Evolutionary conservation across 2,329 filamentous ascomycete species (phyloP), one percentile per base, ranked within the genome.

Genomic region (Bisporella sp.): DNA sequence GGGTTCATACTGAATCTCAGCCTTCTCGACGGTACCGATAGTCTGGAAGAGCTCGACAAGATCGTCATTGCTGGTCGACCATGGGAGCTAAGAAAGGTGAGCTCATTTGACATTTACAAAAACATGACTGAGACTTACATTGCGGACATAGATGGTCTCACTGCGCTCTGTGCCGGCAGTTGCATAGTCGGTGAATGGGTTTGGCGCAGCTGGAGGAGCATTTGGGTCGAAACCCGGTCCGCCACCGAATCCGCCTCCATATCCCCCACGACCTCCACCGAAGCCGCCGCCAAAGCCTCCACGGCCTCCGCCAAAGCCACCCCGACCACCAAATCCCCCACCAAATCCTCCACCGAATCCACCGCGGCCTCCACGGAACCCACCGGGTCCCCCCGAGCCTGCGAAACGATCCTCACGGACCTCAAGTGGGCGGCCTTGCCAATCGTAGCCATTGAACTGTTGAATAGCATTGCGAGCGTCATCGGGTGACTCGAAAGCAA

Each of bases 1-100:
- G 4, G 89, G 87, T 69, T 99, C 93, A 65, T 99, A 97, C 71
- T 99, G 93, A 51, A 99, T 97, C 72, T 99, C 93, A n/a, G 93
- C 93, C 63, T 93, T 90, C 64, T 96, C 90, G 53, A 99, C 93
- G 69, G 96, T 96, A 57, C 93, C 93, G 64, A 99, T 99, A 8
- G 93, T 99, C 13, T 87, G 91, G 75, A 99, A 99, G 21, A 99
- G 79, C 68, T 99, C 93, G 51, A 97, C 82, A 30, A 99, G 76
- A 69, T 99, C 93, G 56, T 99, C 93, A 66, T 99, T 97, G 74
- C 91, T 96, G 12, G 93, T 99, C 31, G 93, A 97, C 93, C 93
- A 99, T 9, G 93, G 93, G 56, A 99, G 81, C 91, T 96, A 62
- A 21, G 21, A 21, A 21, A 21, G 21, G 21, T 21, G 21, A 21